Base-by-base conservation (phyloP, 768 basidiomycete species). In the Amanita pseudoporphyria region DNA sequence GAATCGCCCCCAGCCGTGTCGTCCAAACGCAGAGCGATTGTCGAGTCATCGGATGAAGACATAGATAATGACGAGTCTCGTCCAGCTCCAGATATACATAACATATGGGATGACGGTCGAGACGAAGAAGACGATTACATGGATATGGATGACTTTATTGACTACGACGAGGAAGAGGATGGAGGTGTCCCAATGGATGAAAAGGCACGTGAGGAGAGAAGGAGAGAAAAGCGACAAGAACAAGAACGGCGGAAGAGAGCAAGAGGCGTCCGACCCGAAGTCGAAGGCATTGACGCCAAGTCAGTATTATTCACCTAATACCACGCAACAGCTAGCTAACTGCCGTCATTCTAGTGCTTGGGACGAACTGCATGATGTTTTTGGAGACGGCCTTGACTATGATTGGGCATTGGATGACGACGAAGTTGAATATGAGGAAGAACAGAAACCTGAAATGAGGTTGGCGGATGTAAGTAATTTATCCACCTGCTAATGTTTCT, bases 351-450 rank as follows among this genome's bases (percentile, higher is more conserved):
- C 2, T 56, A 95, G 91, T 59, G 85, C 91, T 22, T 96, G 92
- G 91, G 85, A 88, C 41, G 96, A 97, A 67, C 87, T 98, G 22
- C 84, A 87, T 53, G 94, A 91, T 52, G 90, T 98, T 1, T 99
- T 99, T 56, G 96, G 96, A 30, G 88, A 94, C 55, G 96, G 96
- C 6, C 83, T 86, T 58, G 94, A 98, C 56, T 99, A 95, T 62
- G 92, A 92, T 57, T 94, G 90, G 86, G 94, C 94, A 10, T 64
- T 99, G 39, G 83, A 72, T 40, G 94, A 94, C 26, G 88, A 90
- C 2, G 79, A 85, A 26, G 56, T 62, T 13, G 70, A 71, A 40
- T 62, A 63, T 12, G 70, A 74, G 26, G 72, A 74, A 44, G 74
- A 74, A 21, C 58, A 58, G n/a, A 89, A 87, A 58, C 70, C 74